These are phyloP conservation scores for Aspergillus bombycis DNA, from an alignment of 2,329 filamentous ascomycete species.

Conservation along the genomic window DNA sequence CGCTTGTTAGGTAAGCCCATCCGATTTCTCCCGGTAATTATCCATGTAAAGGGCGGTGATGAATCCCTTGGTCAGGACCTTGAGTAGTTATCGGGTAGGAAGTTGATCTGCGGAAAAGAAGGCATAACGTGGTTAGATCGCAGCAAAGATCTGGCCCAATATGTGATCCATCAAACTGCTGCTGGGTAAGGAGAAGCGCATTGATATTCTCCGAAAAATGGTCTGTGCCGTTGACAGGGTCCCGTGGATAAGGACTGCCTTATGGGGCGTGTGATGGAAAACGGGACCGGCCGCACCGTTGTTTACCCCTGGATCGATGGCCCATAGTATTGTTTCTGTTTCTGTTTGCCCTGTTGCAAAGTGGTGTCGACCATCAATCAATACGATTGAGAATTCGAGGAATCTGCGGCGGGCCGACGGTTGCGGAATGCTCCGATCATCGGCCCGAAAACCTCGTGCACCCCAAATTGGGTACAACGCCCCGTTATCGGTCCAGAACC, in stretches of 20 bases:
- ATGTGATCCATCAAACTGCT: not conserved
- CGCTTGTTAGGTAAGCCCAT: not conserved
- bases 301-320: not conserved
- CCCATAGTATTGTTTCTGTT: not conserved
- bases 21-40: not conserved
- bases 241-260: not conserved
- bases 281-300: not conserved
- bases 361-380: not conserved
- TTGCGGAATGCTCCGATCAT: conserved; percentile 1
- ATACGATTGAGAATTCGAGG: not conserved
- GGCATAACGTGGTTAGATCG: too few species aligned
- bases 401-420: not conserved
- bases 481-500: not conserved
- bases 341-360: not conserved
- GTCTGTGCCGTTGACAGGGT: not conserved
- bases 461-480: not conserved
- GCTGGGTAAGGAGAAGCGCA: not conserved
- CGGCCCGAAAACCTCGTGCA: not conserved
- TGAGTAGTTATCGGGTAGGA: not conserved
- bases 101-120: not conserved
- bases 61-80: too few species aligned
- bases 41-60: not conserved
- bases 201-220: not conserved
- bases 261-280: not conserved
- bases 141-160: not conserved